A percentile compares a stretch with the other conserved stretches of the same genome.
These are phyloP conservation scores for Thermomyces lanuginosus DNA, from an alignment of 2,329 filamentous ascomycete species.

Conservation along the genomic window DNA sequence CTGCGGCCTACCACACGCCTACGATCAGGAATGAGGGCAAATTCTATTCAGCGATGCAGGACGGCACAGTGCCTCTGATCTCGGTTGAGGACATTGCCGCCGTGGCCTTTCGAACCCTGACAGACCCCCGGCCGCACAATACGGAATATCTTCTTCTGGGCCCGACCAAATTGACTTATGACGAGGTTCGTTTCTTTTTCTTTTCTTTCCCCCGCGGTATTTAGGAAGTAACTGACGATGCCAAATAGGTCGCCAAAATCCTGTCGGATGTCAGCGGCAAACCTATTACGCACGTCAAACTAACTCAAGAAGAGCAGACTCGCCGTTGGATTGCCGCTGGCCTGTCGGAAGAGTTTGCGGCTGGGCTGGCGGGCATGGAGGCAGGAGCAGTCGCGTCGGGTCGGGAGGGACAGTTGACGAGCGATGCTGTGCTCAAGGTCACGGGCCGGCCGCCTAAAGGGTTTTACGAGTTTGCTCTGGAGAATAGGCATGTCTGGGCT, in stretches of 20 bases:
- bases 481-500: constrained; percentile 10
- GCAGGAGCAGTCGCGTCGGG: constrained; percentile 17
- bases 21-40: constrained; percentile 24
- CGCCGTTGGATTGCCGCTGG: constrained; percentile 9
- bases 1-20: constrained; percentile 14
- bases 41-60: constrained; percentile 29
- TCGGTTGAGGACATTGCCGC: constrained; percentile 7
- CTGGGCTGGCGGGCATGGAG: constrained; percentile 16
- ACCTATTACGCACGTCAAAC: constrained; percentile 20
- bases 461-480: constrained; percentile 10
- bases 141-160: constrained; percentile 19
- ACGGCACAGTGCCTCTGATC: constrained; percentile 14
- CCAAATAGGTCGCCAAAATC: constrained; percentile 11
- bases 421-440: constrained; percentile 18
- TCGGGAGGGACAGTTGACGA: constrained; percentile 21
- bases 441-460: constrained; percentile 18
- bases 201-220: neutral
- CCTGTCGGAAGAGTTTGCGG: constrained; percentile 16
- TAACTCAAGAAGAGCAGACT: constrained; percentile 12
- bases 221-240: neutral
- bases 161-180: constrained; percentile 22
- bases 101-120: constrained; percentile 8
- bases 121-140: constrained; percentile 6
- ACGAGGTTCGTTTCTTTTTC: constrained; percentile 12
- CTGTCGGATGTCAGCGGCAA: constrained; percentile 18